Evolutionary conservation across 2,329 filamentous ascomycete genomes (phyloP).

Genomic region (Penicillium sp.): DNA sequence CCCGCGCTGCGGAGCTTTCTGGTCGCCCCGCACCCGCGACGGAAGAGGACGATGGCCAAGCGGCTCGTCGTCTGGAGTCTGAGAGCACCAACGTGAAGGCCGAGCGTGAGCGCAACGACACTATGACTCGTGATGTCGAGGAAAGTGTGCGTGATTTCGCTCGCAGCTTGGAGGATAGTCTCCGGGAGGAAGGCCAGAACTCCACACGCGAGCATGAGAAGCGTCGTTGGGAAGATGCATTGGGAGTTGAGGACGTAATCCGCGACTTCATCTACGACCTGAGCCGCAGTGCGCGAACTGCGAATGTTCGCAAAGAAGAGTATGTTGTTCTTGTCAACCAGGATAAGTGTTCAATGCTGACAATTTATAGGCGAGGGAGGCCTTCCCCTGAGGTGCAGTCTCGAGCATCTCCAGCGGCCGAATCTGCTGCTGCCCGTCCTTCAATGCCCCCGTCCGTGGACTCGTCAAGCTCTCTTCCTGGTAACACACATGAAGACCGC

Average conservation of each 20-base stretch:
- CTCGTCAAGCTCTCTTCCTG: slow-evolving; percentile 72
- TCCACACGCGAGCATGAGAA: slow-evolving; percentile 83
- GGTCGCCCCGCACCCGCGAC: slow-evolving; percentile 72
- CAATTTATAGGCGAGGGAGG: slow-evolving; percentile 52
- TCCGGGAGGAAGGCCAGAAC: slow-evolving; percentile 76
- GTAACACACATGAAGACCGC: slow-evolving; percentile 87
- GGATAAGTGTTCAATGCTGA: slow-evolving; percentile 14
- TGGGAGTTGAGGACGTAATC: slow-evolving; percentile 94
- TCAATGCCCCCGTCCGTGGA: slow-evolving; percentile 49
- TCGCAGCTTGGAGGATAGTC: slow-evolving; percentile 75
- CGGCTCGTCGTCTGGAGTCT: slow-evolving; percentile 81
- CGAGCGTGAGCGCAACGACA: slow-evolving; percentile 90
- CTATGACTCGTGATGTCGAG: slow-evolving; percentile 95
- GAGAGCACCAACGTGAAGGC: slow-evolving; percentile 77
- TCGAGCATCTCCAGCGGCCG: slow-evolving; percentile 50
- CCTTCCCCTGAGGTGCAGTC: slow-evolving; percentile 46
- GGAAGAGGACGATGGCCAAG: slow-evolving; percentile 69
- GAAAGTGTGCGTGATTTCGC: slow-evolving; percentile 91
- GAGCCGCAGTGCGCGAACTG: slow-evolving; percentile 77
- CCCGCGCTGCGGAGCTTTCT: slow-evolving; percentile 85
- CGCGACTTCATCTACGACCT: slow-evolving; percentile 98
- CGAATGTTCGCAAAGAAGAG: slow-evolving; percentile 65
- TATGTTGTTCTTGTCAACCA: slow-evolving; percentile 31
- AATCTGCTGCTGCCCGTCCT: slow-evolving; percentile 33
- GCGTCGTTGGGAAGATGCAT: slow-evolving; percentile 89